phyloP scores from a whole-genome alignment of 108 stramenopile genomes.

The Nitzschia inconspicua region DNA sequence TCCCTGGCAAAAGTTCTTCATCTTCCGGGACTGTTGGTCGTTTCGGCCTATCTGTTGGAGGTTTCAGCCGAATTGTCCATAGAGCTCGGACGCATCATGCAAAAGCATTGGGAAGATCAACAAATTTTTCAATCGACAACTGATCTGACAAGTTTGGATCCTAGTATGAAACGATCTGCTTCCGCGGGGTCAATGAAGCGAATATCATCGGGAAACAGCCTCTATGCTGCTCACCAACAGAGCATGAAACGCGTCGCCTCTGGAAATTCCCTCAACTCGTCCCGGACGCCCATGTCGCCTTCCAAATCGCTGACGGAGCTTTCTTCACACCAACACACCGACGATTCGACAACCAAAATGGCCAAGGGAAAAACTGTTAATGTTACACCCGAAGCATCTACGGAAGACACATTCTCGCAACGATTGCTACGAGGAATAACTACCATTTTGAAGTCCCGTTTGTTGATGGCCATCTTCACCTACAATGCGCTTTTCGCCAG shows the following conservation, averaged over 20 bases:
- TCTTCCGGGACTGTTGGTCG: constrained; percentile 65
- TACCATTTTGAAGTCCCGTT: constrained; percentile 77
- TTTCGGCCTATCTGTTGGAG: constrained; percentile 73
- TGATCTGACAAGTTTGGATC: constrained; percentile 57
- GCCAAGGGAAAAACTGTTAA: constrained; percentile 10
- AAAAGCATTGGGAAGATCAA: constrained; percentile 85
- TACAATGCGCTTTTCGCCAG: constrained; percentile 89
- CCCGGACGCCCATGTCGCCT: not conserved
- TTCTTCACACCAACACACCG: no score
- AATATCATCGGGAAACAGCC: constrained; percentile 67
- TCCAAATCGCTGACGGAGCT: constrained; percentile 1
- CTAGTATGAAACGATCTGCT: constrained; percentile 62
- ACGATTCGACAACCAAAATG: not conserved
- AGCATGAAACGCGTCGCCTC: constrained; percentile 26
- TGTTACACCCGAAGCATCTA: constrained; percentile 16
- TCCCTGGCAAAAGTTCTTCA: constrained; percentile 63
- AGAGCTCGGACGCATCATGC: constrained; percentile 86
- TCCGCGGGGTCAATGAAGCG: constrained; percentile 83
- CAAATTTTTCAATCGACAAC: constrained; percentile 52
- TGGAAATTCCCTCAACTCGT: constrained; percentile 17
- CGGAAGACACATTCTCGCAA: constrained; percentile 82
- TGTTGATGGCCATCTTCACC: constrained; percentile 88
- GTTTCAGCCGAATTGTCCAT: constrained; percentile 74
- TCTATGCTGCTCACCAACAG: constrained; percentile 20
- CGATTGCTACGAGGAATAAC: constrained; percentile 76